A percentile compares a stretch with the other conserved stretches of the same genome.
Evolutionary conservation across 1,284 basidiomycete genomes (phyloP).

Genomic region (Ustilago vetiveriae): DNA sequence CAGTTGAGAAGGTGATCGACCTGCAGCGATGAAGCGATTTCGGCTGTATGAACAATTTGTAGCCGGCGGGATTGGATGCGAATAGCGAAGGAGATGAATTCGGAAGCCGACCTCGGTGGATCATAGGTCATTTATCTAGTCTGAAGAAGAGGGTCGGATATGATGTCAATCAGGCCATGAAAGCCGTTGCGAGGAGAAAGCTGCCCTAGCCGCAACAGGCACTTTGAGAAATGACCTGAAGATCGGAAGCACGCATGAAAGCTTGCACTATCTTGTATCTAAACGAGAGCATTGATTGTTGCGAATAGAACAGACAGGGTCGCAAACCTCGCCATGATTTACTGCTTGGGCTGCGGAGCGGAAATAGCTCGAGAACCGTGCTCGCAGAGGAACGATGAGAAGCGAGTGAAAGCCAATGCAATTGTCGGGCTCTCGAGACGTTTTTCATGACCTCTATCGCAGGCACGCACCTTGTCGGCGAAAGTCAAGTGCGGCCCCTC

Average conservation of each 20-base stretch:
- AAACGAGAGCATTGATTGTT: neutral
- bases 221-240: no score
- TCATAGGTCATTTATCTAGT: conserved; percentile 2
- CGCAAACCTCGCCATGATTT: neutral
- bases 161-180: no score
- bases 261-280: no score
- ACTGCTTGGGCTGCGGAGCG: neutral
- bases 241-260: no score
- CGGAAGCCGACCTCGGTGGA: conserved; percentile 7
- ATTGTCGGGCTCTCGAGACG: neutral
- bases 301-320: neutral
- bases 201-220: no score
- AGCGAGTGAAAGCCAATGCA: neutral
- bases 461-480: neutral
- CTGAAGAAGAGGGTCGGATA: conserved; percentile 1
- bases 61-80: conserved; percentile 1
- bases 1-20: neutral
- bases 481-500: no score
- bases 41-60: conserved; percentile 2
- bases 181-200: neutral
- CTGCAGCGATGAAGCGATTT: neutral
- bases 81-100: neutral
- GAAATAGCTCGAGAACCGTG: conserved; percentile 2
- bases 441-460: neutral
- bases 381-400: neutral